Evolutionary conservation across 495 filamentous ascomycete genomes (phyloP).

Genomic region (Hypoxylon fuscum): DNA sequence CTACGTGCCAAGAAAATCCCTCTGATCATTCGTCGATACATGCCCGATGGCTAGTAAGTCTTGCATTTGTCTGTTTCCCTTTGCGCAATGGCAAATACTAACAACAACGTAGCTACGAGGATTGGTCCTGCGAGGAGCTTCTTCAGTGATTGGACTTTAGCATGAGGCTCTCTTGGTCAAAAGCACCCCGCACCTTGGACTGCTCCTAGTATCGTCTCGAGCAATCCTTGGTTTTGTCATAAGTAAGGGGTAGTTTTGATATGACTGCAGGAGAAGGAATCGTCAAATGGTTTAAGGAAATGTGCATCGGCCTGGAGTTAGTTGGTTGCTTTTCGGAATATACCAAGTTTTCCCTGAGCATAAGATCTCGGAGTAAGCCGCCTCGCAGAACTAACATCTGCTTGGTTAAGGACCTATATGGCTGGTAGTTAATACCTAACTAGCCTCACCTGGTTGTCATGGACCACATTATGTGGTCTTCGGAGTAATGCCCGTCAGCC

Average conservation of each 20-base stretch:
- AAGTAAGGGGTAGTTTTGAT: not conserved
- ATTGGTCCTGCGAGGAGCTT: slow-evolving; percentile 98
- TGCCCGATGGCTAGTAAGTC: slow-evolving; percentile 95
- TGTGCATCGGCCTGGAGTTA: slow-evolving; percentile 45
- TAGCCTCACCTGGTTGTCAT: slow-evolving; percentile 1
- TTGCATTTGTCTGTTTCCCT: not conserved
- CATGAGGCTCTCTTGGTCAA: not conserved
- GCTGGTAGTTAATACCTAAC: not conserved
- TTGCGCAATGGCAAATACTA: slow-evolving; percentile 16
- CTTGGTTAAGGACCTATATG: slow-evolving; percentile 1
- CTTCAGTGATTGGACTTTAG: slow-evolving; percentile 54
- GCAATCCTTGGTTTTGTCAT: slow-evolving; percentile 5
- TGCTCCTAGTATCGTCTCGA: not conserved
- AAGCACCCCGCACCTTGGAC: not conserved
- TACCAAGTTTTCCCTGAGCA: slow-evolving; percentile 19
- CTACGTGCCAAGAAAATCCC: slow-evolving; percentile 98
- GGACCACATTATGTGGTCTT: slow-evolving; percentile 7
- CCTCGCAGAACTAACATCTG: slow-evolving; percentile 3
- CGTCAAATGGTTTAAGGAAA: slow-evolving; percentile 19
- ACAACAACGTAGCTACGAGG: slow-evolving; percentile 79
- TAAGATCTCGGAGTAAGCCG: slow-evolving; percentile 2
- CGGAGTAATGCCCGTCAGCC: slow-evolving; percentile 2
- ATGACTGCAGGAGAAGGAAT: slow-evolving; percentile 18
- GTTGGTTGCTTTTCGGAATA: slow-evolving; percentile 42
- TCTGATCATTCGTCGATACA: slow-evolving; percentile 89